Evolutionary conservation across 2,329 filamentous ascomycete species (phyloP).

Genomic region (Penicillium expansum): DNA sequence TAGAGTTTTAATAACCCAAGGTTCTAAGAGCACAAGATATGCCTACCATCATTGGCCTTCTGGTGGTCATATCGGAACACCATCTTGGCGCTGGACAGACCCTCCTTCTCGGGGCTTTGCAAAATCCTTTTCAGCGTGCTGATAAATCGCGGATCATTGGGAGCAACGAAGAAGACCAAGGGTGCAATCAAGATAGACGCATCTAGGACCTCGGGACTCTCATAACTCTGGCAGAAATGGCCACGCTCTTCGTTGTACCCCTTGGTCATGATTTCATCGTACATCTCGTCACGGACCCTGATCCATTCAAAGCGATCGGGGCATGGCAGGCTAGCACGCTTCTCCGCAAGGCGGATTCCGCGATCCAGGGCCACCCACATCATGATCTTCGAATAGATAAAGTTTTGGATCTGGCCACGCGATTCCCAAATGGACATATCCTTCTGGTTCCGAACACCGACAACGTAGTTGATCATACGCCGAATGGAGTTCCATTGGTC

Average conservation of each 20-base stretch:
- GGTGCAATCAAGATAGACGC: constrained; percentile 74
- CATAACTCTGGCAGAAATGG: constrained; percentile 73
- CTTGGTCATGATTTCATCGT: constrained; percentile 75
- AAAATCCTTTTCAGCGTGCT: constrained; percentile 71
- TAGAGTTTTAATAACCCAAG: constrained; percentile 1
- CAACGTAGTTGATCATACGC: constrained; percentile 67
- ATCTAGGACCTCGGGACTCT: constrained; percentile 67
- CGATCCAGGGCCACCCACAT: constrained; percentile 79
- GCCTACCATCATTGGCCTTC: constrained; percentile 65
- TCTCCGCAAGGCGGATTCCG: constrained; percentile 69
- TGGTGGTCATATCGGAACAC: constrained; percentile 73
- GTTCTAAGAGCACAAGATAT: neutral
- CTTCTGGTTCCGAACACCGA: constrained; percentile 63
- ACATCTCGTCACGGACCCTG: constrained; percentile 63
- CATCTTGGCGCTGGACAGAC: constrained; percentile 69
- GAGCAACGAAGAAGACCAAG: constrained; percentile 74
- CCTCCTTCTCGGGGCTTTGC: constrained; percentile 69
- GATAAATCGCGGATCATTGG: constrained; percentile 72
- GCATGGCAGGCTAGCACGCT: constrained; percentile 68
- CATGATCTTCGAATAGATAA: constrained; percentile 80
- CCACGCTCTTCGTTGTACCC: constrained; percentile 69
- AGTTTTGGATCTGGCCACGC: constrained; percentile 71
- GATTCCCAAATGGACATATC: constrained; percentile 88
- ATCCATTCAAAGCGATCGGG: constrained; percentile 67
- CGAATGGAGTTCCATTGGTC: constrained; percentile 72